Percentiles rank a stretch among this genome's conserved stretches.
Evolutionary conservation across 1,284 basidiomycete species (phyloP).

Genomic region (Rhodofomes roseus): DNA sequence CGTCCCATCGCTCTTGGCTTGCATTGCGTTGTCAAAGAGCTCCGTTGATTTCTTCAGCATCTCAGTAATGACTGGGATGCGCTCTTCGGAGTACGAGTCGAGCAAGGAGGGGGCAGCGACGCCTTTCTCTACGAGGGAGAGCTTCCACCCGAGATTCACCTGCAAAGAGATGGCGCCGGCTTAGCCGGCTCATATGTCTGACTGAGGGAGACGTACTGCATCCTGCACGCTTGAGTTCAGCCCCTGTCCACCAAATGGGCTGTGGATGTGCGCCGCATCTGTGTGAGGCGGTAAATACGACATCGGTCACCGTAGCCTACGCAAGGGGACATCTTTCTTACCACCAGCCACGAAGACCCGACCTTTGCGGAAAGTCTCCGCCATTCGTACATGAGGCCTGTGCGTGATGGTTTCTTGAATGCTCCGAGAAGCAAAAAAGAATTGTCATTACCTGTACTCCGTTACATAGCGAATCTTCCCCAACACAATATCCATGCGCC

Average conservation of each 20-base stretch:
- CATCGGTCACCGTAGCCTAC: too few species aligned
- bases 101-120: slow-evolving; percentile 20
- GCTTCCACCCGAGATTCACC: slow-evolving; percentile 32
- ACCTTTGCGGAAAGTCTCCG: slow-evolving; percentile 31
- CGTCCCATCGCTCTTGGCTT: background rate
- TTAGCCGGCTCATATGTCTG: too few species aligned
- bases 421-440: background rate
- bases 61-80: slow-evolving; percentile 23
- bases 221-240: slow-evolving; percentile 10
- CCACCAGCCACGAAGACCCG: slow-evolving; percentile 37
- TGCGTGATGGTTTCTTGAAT: background rate
- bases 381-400: slow-evolving; percentile 37
- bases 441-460: slow-evolving; percentile 3
- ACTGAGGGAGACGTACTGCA: background rate
- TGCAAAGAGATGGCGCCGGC: background rate
- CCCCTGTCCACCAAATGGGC: slow-evolving; percentile 27
- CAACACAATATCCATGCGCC: slow-evolving; percentile 9
- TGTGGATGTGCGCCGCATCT: slow-evolving; percentile 29
- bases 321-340: too few species aligned
- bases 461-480: slow-evolving; percentile 4
- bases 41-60: slow-evolving; percentile 21
- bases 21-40: slow-evolving; percentile 3
- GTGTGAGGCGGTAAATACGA: background rate
- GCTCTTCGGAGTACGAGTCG: slow-evolving; percentile 23
- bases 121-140: slow-evolving; percentile 27